Base-by-base conservation (phyloP, 768 basidiomycete genomes). In the Tulasnella sp. region DNA sequence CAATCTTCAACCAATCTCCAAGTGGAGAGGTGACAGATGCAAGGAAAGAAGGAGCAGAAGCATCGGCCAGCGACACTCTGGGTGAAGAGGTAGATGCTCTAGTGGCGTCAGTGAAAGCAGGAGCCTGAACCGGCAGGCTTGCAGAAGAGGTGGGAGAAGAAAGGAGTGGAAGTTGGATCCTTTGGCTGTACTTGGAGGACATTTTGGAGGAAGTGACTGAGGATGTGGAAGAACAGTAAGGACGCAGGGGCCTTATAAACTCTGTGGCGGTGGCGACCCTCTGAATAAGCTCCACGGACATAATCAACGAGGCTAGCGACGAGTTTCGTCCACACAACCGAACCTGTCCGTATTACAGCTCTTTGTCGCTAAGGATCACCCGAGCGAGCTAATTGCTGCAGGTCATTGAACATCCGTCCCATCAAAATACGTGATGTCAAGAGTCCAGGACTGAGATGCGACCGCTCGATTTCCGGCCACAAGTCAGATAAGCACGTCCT, bases 161-260 rank as follows among this genome's bases (percentile, higher is more conserved):
- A 71, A 71, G 5, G 70, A 71, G 70, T 44, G 70, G 70, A 71
- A 29, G 57, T 61, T 61, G 57, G 13, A 61, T 61, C n/a, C 57
- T 61, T n/a, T 61, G 57, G 57, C 57, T 61, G 57, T 61, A 29
- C 20, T 61, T 61, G 29, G 57, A 61, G 57, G 57, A 61, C 57
- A 61, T 61, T 61, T 61, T 61, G 57, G 57, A 29, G 20, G 57
- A 29, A n/a, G 57, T 26, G 57, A 61, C 57, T 11, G 57, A 61
- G 57, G 57, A 61, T 61, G 57, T 61, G 57, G 13, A 26, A 7
- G 10, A 61, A 61, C 4, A 11, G 57, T 61, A 23, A 26, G 11
- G 11, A 61, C 4, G 5, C 2, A 11, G 29, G 23, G 57, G 5
- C 57, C n/a, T 61, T 61, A 61, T 61, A 61, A 61, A 29, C 5